These are phyloP conservation scores for Rhododendron henanense DNA, from an alignment of 148 eudicot genomes.

Conservation along the genomic window DNA sequence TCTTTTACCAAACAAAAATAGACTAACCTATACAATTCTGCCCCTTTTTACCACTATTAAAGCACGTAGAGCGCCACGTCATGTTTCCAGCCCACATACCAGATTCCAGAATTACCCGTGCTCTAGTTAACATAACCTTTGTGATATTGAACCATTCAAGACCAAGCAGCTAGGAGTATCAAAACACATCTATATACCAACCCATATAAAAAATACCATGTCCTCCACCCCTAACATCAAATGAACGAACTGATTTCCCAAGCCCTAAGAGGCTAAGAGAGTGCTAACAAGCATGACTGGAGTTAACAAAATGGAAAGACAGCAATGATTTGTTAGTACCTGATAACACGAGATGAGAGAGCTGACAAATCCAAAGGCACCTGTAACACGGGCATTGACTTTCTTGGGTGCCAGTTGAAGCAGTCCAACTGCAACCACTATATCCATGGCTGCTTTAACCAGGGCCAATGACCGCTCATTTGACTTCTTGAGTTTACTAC, in stretches of 20 bases:
- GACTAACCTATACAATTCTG: not conserved
- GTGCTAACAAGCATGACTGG: not conserved
- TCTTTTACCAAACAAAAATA: not conserved
- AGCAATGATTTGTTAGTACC: slow-evolving; percentile 28
- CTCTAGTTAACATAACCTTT: not conserved
- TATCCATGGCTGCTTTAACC: slow-evolving; percentile 73
- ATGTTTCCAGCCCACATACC: not conserved
- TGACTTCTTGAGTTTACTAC: slow-evolving; percentile 58
- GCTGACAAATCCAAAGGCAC: slow-evolving; percentile 78
- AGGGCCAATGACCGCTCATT: slow-evolving; percentile 82
- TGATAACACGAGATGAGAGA: slow-evolving; percentile 97
- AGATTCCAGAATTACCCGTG: not conserved
- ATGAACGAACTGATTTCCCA: not conserved
- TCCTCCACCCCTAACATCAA: not conserved
- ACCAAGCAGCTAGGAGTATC: not conserved
- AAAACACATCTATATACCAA: not conserved
- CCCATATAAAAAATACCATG: not conserved
- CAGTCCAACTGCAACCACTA: slow-evolving; percentile 89
- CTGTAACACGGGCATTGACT: slow-evolving; percentile 88
- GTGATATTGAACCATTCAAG: not conserved
- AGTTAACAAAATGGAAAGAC: not conserved
- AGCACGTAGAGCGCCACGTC: not conserved
- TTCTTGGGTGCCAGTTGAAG: slow-evolving; percentile 92
- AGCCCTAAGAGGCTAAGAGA: not conserved
- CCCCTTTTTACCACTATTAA: not conserved